These are phyloP conservation scores for Lactarius hatsudake DNA, from an alignment of 768 basidiomycete species.

Conservation along the genomic window DNA sequence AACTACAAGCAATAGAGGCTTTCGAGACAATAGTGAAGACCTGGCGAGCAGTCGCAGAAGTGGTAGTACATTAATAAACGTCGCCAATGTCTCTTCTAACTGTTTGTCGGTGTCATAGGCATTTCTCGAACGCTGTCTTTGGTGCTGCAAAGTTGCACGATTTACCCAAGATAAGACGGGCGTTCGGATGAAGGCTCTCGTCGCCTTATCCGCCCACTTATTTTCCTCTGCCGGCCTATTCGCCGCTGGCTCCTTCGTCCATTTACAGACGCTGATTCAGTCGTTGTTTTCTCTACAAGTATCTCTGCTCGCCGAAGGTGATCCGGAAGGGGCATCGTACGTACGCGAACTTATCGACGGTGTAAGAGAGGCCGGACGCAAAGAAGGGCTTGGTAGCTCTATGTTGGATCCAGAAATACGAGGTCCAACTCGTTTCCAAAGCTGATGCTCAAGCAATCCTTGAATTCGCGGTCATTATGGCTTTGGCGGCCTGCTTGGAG, in stretches of 20 bases:
- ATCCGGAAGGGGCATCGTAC: slow-evolving; percentile 36
- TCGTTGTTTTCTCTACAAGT: slow-evolving; percentile 52
- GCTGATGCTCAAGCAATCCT: slow-evolving; percentile 34
- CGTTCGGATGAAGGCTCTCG: slow-evolving; percentile 50
- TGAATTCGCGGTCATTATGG: slow-evolving; percentile 46
- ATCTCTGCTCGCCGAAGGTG: slow-evolving; percentile 32
- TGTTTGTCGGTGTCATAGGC: slow-evolving; percentile 30
- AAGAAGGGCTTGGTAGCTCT: slow-evolving; percentile 47
- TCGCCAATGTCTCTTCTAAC: not conserved
- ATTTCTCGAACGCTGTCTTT: slow-evolving; percentile 59
- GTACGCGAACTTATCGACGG: slow-evolving; percentile 45
- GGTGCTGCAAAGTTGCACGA: slow-evolving; percentile 66
- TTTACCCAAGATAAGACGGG: slow-evolving; percentile 35
- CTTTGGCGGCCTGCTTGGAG: slow-evolving; percentile 46
- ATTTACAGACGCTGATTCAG: slow-evolving; percentile 52
- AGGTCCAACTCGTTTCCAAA: slow-evolving; percentile 30
- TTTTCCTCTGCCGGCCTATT: slow-evolving; percentile 47
- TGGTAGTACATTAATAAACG: slow-evolving; percentile 40
- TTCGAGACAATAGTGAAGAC: slow-evolving; percentile 58
- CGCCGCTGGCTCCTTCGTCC: slow-evolving; percentile 41
- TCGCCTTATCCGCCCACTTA: slow-evolving; percentile 44
- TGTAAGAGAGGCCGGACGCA: slow-evolving; percentile 47
- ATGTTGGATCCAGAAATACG: slow-evolving; percentile 53
- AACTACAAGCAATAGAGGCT: slow-evolving; percentile 52
- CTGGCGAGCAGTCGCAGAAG: slow-evolving; percentile 51